These are phyloP conservation scores for Plasmodium yoelii DNA, from an alignment of 169 alveolate species.

Conservation along the genomic window DNA sequence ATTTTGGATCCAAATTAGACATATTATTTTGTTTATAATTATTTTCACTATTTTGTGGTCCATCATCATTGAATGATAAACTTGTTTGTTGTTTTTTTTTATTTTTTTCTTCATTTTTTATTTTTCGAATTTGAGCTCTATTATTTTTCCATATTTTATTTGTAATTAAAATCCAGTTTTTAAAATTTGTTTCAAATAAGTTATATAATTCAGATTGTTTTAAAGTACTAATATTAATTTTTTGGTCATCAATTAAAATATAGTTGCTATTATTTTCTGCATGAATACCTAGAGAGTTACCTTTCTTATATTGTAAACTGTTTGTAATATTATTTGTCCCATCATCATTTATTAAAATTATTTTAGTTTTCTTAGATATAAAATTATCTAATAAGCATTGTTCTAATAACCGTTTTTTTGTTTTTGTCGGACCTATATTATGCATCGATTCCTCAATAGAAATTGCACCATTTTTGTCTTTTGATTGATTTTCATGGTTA, in stretches of 20 bases:
- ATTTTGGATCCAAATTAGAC: conserved; percentile 47
- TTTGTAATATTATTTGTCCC: conserved; percentile 5
- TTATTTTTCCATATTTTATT: conserved; percentile 67
- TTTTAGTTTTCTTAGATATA: conserved; percentile 43
- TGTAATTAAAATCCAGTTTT: conserved; percentile 55
- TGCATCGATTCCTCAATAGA: background rate
- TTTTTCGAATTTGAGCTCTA: conserved; percentile 57
- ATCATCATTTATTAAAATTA: conserved; percentile 25
- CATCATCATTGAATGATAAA: conserved; percentile 30
- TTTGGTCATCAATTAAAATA: conserved; percentile 44
- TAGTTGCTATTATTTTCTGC: conserved; percentile 20
- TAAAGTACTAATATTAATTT: conserved; percentile 32
- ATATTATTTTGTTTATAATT: conserved; percentile 11
- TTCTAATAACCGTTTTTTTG: conserved; percentile 32
- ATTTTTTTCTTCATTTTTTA: conserved; percentile 19
- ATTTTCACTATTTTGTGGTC: conserved; percentile 13
- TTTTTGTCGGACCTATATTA: background rate
- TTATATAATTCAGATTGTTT: conserved; percentile 33
- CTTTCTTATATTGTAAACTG: conserved; percentile 23
- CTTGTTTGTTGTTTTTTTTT: conserved; percentile 15
- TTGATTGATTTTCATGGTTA: conserved; percentile 6
- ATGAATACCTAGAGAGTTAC: conserved; percentile 11
- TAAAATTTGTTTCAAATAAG: conserved; percentile 47
- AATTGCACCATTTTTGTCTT: conserved; percentile 40
- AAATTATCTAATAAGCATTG: conserved; percentile 36